These are phyloP conservation scores for Dryadomyces quercivorus DNA, from an alignment of 2,329 filamentous ascomycete species.

Conservation along the genomic window DNA sequence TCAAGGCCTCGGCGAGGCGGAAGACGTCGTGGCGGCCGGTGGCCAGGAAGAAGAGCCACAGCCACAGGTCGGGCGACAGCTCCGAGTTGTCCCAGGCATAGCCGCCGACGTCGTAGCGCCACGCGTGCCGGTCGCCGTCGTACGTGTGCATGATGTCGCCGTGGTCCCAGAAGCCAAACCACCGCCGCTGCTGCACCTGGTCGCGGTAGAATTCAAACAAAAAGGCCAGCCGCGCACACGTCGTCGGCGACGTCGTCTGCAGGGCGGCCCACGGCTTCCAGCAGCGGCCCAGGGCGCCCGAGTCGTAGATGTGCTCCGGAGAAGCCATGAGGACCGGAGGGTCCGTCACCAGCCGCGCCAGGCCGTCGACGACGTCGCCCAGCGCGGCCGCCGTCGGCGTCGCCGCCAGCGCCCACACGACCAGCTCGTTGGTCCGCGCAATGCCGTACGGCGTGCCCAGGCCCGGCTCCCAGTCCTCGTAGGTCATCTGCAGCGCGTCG, in stretches of 20 bases:
- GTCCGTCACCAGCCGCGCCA: background rate
- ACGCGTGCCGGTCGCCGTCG: slow-evolving; percentile 43
- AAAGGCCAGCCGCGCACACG: slow-evolving; percentile 43
- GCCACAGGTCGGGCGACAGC: slow-evolving; percentile 48
- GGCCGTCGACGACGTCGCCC: too few relatives aligned
- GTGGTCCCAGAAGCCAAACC: slow-evolving; percentile 53
- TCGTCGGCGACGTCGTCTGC: slow-evolving; percentile 15
- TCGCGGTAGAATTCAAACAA: slow-evolving; percentile 41
- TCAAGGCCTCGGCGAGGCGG: slow-evolving; percentile 44
- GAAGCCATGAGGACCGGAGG: slow-evolving; percentile 25
- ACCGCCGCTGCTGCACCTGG: slow-evolving; percentile 43
- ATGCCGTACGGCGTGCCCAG: slow-evolving; percentile 47
- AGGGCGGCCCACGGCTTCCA: slow-evolving; percentile 30
- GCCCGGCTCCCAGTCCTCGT: slow-evolving; percentile 46
- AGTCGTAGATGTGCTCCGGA: slow-evolving; percentile 30
- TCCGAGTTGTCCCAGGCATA: slow-evolving; percentile 56
- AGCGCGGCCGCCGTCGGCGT: slow-evolving; percentile 28
- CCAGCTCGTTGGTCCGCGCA: slow-evolving; percentile 44
- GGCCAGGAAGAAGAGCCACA: slow-evolving; percentile 50
- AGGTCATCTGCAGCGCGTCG: slow-evolving; percentile 49
- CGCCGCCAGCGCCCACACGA: slow-evolving; percentile 35
- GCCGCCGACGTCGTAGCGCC: slow-evolving; percentile 52
- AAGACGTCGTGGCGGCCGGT: slow-evolving; percentile 46
- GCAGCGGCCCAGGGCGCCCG: slow-evolving; percentile 40
- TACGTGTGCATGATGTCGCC: slow-evolving; percentile 54